A percentile compares a stretch with the other conserved stretches of the same genome.
These are phyloP conservation scores for Paramarasmius palmivorus DNA, from an alignment of 1,284 basidiomycete species.

Conservation along the genomic window DNA sequence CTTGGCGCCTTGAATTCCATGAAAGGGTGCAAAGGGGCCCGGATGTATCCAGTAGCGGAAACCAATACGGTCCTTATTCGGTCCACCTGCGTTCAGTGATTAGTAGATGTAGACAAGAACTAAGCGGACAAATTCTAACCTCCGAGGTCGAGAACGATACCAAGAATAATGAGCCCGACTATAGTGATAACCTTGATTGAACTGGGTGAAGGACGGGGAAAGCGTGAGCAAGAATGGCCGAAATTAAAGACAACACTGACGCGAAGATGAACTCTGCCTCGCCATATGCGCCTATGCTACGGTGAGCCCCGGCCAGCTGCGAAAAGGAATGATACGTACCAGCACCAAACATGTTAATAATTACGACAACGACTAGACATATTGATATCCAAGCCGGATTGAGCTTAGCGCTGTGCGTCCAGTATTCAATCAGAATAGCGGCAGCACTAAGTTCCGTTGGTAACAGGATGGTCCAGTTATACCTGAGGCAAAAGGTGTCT, in stretches of 20 bases:
- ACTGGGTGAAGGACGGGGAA: slow-evolving; percentile 27
- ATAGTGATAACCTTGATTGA: slow-evolving; percentile 84
- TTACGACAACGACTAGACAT: slow-evolving; percentile 64
- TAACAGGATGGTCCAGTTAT: slow-evolving; percentile 71
- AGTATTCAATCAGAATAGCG: slow-evolving; percentile 77
- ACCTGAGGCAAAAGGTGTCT: slow-evolving; percentile 25
- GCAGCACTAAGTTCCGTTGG: slow-evolving; percentile 81
- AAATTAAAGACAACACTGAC: slow-evolving; percentile 28
- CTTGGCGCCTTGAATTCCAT: slow-evolving; percentile 53
- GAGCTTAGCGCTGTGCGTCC: slow-evolving; percentile 45
- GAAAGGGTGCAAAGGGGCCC: slow-evolving; percentile 67
- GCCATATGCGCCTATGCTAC: slow-evolving; percentile 54
- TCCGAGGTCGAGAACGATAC: slow-evolving; percentile 74
- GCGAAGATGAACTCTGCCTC: slow-evolving; percentile 78
- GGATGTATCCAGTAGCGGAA: slow-evolving; percentile 75
- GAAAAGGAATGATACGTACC: slow-evolving; percentile 33
- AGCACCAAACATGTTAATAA: slow-evolving; percentile 78
- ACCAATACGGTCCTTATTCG: slow-evolving; percentile 49
- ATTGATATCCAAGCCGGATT: slow-evolving; percentile 80
- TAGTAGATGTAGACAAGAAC: neutral
- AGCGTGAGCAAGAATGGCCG: neutral
- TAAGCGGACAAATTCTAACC: slow-evolving; percentile 42
- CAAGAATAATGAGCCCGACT: slow-evolving; percentile 59
- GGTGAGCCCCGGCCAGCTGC: neutral
- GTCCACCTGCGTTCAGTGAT: slow-evolving; percentile 33